These are phyloP conservation scores for Spirogloea muscicola DNA, from an alignment of 139 green algal species.

Conservation along the genomic window DNA sequence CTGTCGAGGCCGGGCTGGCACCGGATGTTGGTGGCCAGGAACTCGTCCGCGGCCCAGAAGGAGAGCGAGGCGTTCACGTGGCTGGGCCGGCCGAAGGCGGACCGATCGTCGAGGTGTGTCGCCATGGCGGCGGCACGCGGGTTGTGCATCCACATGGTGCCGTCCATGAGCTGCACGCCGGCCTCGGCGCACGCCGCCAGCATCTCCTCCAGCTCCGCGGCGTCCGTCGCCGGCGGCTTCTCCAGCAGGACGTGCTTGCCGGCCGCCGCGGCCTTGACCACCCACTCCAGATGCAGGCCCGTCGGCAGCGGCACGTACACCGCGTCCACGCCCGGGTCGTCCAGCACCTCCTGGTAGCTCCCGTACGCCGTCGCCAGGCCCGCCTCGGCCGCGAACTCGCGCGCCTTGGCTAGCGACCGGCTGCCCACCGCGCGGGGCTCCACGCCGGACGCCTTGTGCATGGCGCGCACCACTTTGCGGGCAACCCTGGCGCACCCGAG, in stretches of 20 bases:
- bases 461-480: slow-evolving; percentile 47
- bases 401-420: slow-evolving; percentile 34
- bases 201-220: slow-evolving; percentile 26
- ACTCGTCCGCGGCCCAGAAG: slow-evolving; percentile 1
- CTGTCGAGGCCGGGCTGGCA: slow-evolving; percentile 8
- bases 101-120: neutral
- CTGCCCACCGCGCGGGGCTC: slow-evolving; percentile 50
- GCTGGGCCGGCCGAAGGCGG: neutral
- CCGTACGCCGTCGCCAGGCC: slow-evolving; percentile 35
- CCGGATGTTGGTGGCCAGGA: slow-evolving; percentile 1
- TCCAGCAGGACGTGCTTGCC: slow-evolving; percentile 60
- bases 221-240: slow-evolving; percentile 52
- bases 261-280: slow-evolving; percentile 41
- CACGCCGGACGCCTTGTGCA: neutral
- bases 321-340: slow-evolving; percentile 44
- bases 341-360: slow-evolving; percentile 56
- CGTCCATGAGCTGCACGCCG: slow-evolving; percentile 34
- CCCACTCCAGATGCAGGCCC: slow-evolving; percentile 53
- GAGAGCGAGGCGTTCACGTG: slow-evolving; percentile 5
- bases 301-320: slow-evolving; percentile 62
- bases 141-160: slow-evolving; percentile 41
- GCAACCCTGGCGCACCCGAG: slow-evolving; percentile 53
- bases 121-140: slow-evolving; percentile 5
- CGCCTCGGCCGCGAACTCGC: slow-evolving; percentile 42
- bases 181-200: slow-evolving; percentile 5